phyloP scores from a whole-genome alignment of 306 rosid species.

The Trichosanthes cucumerina region DNA sequence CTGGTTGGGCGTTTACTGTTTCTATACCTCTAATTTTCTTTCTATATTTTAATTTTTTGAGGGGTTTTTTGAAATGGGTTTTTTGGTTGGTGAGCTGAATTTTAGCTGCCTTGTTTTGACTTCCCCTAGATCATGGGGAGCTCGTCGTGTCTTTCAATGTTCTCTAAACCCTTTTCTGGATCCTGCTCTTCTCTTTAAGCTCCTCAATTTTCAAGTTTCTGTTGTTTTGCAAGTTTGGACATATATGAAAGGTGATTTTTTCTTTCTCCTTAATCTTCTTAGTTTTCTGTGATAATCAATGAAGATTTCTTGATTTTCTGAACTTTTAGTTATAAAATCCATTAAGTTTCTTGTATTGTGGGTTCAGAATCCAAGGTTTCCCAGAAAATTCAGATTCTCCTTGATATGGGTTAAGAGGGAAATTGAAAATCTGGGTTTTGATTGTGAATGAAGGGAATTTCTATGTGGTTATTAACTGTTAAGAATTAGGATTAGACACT shows the following conservation, averaged over 20 bases:
- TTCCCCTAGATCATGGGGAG: slow-evolving; percentile 31
- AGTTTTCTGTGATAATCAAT: background rate
- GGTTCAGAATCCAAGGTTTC: background rate
- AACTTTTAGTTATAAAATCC: background rate
- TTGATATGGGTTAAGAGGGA: background rate
- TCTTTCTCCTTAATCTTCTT: background rate
- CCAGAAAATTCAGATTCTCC: background rate
- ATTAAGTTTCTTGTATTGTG: background rate
- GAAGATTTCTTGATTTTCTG: slow-evolving; percentile 1
- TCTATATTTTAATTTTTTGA: background rate
- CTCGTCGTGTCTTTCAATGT: slow-evolving; percentile 21
- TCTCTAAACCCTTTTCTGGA: slow-evolving; percentile 9
- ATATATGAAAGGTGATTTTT: slow-evolving; percentile 18
- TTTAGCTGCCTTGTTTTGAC: slow-evolving; percentile 40
- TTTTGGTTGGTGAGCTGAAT: slow-evolving; percentile 37
- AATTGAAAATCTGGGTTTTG: background rate
- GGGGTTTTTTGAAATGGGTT: slow-evolving; percentile 3
- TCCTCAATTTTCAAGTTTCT: background rate
- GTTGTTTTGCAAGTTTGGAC: slow-evolving; percentile 6
- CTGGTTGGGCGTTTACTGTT: background rate
- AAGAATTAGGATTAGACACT: background rate
- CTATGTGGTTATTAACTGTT: background rate
- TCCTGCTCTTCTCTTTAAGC: slow-evolving; percentile 4
- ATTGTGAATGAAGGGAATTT: background rate
- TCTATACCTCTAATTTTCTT: background rate